Evolutionary conservation across 176 grass and related monocot genomes (phyloP), one percentile per base, ranked within the genome.

Genomic region (Tillandsia leiboldiana): DNA sequence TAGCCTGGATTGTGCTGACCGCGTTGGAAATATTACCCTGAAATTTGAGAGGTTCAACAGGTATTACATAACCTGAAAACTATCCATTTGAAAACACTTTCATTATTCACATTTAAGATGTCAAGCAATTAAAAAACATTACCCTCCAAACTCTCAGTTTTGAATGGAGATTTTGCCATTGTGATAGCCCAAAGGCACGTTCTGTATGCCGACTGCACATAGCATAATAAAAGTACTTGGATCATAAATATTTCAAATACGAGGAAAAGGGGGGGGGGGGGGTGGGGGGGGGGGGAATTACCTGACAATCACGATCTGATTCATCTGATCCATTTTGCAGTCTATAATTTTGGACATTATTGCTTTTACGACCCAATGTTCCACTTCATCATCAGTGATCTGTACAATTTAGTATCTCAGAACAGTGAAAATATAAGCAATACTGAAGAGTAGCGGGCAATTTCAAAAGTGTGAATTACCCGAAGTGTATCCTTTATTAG

Each of bases 351-450:
- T 96, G 15, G 68, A 81, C 2, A 83, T 79, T 52, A 96, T 96
- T 67, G 88, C 85, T 88, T 99, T 99, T 11, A 99, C 94, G 68
- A 93, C 79, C 94, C 94, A 99, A 69, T 84, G 82, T 51, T 99
- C 94, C 57, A 99, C 94, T 53, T 93, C 89, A 22, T 90, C 87
- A 12, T 93, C 94, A 48, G 75, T 90, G 67, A 99, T 99, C 94
- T 99, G 77, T 42, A 65, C 58, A 75, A 23, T 26, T 8, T 54
- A 33, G 51, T 4, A 7, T 64, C 29, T 64, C 29, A 68, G 48
- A 56, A 70, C 12, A 71, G 49, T 50, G 33, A 64, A 33, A 18
- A 12, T 1, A 52, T 49, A 11, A 69, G 64, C 11, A 73, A 69
- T 51, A 64, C 15, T 61, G 53, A 9, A 11, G 72, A 66, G 26